Percentiles rank a stretch among this genome's conserved stretches.
Evolutionary conservation across 768 basidiomycete species (phyloP).

Genomic region (Amanita pseudoporphyria): DNA sequence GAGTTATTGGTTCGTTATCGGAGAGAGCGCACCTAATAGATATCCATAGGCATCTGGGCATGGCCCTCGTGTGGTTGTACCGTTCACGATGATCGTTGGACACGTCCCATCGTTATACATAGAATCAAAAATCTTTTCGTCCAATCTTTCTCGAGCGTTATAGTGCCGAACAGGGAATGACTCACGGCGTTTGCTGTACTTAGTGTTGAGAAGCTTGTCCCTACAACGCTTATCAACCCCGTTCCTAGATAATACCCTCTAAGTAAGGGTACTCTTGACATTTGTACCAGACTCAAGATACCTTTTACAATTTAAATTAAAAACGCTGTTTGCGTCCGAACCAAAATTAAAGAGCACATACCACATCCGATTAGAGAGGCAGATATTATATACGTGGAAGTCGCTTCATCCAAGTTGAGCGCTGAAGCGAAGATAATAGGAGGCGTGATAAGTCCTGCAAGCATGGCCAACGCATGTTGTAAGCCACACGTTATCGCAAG

Average conservation of each 20-base stretch:
- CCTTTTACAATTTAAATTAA: constrained; percentile 28
- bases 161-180: constrained; percentile 1
- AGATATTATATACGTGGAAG: constrained; percentile 72
- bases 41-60: constrained; percentile 80
- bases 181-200: constrained; percentile 61
- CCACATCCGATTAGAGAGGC: constrained; percentile 75
- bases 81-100: constrained; percentile 47
- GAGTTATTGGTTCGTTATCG: not conserved
- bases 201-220: constrained; percentile 72
- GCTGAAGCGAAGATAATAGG: constrained; percentile 71
- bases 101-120: constrained; percentile 80
- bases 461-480: constrained; percentile 75
- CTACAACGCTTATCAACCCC: constrained; percentile 75
- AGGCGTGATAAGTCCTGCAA: constrained; percentile 74
- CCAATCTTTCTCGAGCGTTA: not conserved
- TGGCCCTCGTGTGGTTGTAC: constrained; percentile 43
- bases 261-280: constrained; percentile 58
- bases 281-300: constrained; percentile 68
- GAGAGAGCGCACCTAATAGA: constrained; percentile 45
- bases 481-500: constrained; percentile 67
- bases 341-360: constrained; percentile 17
- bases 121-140: constrained; percentile 52
- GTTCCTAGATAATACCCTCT: constrained; percentile 64
- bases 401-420: constrained; percentile 45
- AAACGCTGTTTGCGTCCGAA: not conserved